A percentile compares a stretch with the other conserved stretches of the same genome.
Evolutionary conservation across 352 stramenopile species (phyloP).

Genomic region (Phytophthora pseudosyringae): DNA sequence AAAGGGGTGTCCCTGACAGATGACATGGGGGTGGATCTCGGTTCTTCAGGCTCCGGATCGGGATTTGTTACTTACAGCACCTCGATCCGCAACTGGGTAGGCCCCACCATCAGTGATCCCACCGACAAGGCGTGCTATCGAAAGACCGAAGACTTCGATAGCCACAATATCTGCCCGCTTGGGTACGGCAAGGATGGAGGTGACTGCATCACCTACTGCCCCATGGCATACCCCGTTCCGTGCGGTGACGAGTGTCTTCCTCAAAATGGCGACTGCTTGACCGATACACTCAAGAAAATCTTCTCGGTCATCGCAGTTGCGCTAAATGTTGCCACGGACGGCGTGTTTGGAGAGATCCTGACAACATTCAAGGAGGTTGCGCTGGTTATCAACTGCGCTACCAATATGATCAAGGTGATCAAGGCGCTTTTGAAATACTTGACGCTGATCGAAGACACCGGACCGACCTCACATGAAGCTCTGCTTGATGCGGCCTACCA

Average conservation of each 20-base stretch:
- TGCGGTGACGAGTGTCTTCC: constrained; percentile 48
- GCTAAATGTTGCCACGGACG: constrained; percentile 26
- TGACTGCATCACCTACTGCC: constrained; percentile 39
- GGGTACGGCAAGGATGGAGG: constrained; percentile 23
- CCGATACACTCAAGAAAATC: constrained; percentile 33
- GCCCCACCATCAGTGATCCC: constrained; percentile 14
- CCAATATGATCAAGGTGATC: constrained; percentile 28
- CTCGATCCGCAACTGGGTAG: constrained; percentile 28
- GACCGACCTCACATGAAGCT: constrained; percentile 7
- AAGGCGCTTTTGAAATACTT: constrained; percentile 23
- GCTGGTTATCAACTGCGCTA: constrained; percentile 22
- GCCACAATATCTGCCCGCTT: constrained; percentile 23
- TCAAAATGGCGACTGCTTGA: constrained; percentile 30
- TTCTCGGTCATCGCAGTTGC: constrained; percentile 28
- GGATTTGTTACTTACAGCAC: constrained; percentile 17
- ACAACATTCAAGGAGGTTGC: constrained; percentile 23
- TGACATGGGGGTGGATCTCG: constrained; percentile 7
- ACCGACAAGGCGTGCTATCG: constrained; percentile 28
- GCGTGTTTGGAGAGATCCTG: constrained; percentile 30
- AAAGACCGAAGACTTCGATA: constrained; percentile 19
- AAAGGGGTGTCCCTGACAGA: constrained; percentile 21
- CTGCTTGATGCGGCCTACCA: constrained; percentile 22
- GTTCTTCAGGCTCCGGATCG: constrained; percentile 15
- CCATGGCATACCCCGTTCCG: constrained; percentile 40
- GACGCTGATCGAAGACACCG: constrained; percentile 12